Evolutionary conservation across 2,329 filamentous ascomycete species (phyloP).

Genomic region (Talaromyces sp.): DNA sequence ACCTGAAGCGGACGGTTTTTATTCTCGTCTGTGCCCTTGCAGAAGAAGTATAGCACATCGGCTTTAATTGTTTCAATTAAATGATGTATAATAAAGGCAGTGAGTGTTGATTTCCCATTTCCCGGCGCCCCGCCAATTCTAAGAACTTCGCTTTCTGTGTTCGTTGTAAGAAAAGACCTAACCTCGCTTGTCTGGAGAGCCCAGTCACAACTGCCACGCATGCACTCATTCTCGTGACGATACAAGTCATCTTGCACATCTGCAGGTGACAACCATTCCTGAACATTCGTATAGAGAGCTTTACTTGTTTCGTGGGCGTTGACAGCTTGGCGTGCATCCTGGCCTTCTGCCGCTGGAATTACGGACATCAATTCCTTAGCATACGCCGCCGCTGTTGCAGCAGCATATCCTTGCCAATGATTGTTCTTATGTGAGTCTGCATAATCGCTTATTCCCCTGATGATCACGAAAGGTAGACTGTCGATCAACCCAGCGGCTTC

Average conservation of each 20-base stretch:
- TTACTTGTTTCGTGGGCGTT: neutral
- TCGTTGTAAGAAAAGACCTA: neutral
- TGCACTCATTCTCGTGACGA: neutral
- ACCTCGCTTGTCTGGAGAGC: neutral
- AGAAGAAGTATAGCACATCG: constrained; percentile 1
- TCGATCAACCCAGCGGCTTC: constrained; percentile 1
- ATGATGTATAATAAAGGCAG: neutral
- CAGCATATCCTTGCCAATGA: constrained; percentile 29
- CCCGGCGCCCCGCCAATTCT: constrained; percentile 1
- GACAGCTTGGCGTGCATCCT: neutral
- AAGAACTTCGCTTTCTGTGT: neutral
- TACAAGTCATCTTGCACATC: constrained; percentile 1
- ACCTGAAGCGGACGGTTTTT: neutral
- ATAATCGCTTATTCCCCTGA: constrained; percentile 16
- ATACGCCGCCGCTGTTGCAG: constrained; percentile 21
- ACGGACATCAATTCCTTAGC: constrained; percentile 13
- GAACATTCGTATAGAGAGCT: neutral
- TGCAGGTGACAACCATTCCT: constrained; percentile 1
- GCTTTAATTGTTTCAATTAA: neutral
- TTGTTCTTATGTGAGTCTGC: constrained; percentile 19
- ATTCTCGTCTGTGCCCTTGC: neutral
- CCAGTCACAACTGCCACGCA: constrained; percentile 3
- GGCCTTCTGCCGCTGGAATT: constrained; percentile 2
- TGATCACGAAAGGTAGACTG: neutral
- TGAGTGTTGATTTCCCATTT: constrained; percentile 3